These are phyloP conservation scores for Globisporangium emineosum DNA, from an alignment of 352 stramenopile species.

Conservation along the genomic window DNA sequence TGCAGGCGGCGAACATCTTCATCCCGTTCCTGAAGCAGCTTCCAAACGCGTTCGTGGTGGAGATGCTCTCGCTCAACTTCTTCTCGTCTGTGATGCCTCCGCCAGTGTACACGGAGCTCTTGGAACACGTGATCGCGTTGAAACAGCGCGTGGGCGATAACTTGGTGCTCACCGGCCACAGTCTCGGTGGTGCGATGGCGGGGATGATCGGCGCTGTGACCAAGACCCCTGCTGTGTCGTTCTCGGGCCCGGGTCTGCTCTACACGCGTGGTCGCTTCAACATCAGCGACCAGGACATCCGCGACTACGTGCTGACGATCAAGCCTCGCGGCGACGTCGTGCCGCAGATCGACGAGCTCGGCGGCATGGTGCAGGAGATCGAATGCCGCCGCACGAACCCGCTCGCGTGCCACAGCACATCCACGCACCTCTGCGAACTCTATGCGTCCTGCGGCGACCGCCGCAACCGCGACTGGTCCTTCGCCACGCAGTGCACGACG, in stretches of 20 bases:
- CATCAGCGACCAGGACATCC: conserved; percentile 64
- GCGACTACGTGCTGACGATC: conserved; percentile 85
- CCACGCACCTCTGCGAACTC: conserved; percentile 83
- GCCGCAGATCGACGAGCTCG: conserved; percentile 76
- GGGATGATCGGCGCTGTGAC: conserved; percentile 84
- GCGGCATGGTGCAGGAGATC: conserved; percentile 87
- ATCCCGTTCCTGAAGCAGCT: conserved; percentile 86
- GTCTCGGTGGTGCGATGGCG: conserved; percentile 80
- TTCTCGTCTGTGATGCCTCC: conserved; percentile 67
- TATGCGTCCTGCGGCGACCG: conserved; percentile 79
- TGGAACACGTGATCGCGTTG: conserved; percentile 56
- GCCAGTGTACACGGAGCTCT: conserved; percentile 71
- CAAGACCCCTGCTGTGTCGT: conserved; percentile 75
- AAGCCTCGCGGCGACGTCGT: conserved; percentile 80
- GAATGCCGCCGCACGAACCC: conserved; percentile 76
- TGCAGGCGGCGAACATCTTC: conserved; percentile 85
- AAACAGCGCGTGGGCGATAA: conserved; percentile 67
- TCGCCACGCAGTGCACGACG: conserved; percentile 58
- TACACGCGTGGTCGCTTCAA: conserved; percentile 80
- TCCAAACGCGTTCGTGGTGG: conserved; percentile 68
- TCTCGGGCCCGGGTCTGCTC: conserved; percentile 75
- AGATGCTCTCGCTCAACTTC: conserved; percentile 81
- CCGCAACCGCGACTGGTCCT: conserved; percentile 76
- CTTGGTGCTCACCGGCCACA: conserved; percentile 82
- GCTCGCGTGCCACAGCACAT: conserved; percentile 79